Evolutionary conservation across 2,329 filamentous ascomycete species (phyloP), one percentile per base, ranked within the genome.

Genomic region (Gaeumannomyces tritici): DNA sequence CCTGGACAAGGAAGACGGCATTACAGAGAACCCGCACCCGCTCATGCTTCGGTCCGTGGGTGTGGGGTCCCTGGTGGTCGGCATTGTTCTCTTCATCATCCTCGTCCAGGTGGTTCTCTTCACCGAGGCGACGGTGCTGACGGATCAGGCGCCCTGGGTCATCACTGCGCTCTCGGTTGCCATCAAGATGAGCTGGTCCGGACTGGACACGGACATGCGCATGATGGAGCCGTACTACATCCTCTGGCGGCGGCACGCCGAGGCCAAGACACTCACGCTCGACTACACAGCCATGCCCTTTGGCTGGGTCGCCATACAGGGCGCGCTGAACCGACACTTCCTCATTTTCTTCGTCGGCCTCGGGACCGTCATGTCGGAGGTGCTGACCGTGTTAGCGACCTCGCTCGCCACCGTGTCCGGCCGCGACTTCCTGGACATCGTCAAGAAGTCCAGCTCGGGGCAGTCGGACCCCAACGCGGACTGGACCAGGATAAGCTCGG

Each of bases 151-250:
- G 1, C 85, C 88, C 0, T 90, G 86, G 80, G 74, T 87, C 9
- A 74, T 90, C 35, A 91, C 89, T 0, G 79, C 81, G 3, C 69
- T 89, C 8, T 86, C 88, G 1, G 86, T 90, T 26, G 73, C 79
- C 63, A 81, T 91, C 68, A 90, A 89, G 72, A 79, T 90, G 27
- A 76, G 81, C 57, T 91, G 88, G 88, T 82, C 82, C 64, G 83
- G 84, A 3, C 77, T 91, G 64, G 89, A 91, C 69, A 87, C 83
- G 62, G 83, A 86, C 29, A 80, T 90, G 58, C 85, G 88, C 55
- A 87, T 90, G 80, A 84, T 90, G 72, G 87, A 91, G 71, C 89
- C 89, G 2, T 91, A 89, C 69, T 89, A 87, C 70, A 83, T 89
- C 64, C 81, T 91, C 2, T 87, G 84, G 18, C 78, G 79, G 61